Conservation (phyloP, 306 rosid genomes). For the Cucumis hystrix region DNA sequence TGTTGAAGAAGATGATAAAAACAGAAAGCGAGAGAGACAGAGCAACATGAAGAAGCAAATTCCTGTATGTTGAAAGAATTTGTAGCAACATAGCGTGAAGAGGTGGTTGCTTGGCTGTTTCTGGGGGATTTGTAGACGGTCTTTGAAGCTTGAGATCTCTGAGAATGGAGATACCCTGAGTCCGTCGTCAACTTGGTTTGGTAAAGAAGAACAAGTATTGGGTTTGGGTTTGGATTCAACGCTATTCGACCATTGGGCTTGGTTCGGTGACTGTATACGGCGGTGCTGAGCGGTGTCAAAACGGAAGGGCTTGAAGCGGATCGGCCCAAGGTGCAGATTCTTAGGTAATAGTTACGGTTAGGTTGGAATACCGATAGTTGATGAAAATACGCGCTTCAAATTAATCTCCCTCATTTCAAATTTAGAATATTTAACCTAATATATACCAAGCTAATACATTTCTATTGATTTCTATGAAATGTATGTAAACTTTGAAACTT, state of each 20-base stretch:
- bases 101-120: background rate
- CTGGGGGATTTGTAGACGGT: background rate
- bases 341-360: background rate
- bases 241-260: background rate
- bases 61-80: conserved; percentile 35
- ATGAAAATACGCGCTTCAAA: too few relatives aligned
- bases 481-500: too few relatives aligned
- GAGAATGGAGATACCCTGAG: background rate
- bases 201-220: too few relatives aligned
- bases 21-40: conserved; percentile 36
- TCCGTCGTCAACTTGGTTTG: background rate
- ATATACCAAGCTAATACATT: too few relatives aligned
- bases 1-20: conserved; percentile 40
- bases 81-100: conserved; percentile 25
- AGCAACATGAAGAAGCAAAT: conserved; percentile 41
- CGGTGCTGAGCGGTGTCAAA: background rate
- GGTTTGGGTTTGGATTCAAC: background rate
- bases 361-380: too few relatives aligned
- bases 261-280: background rate
- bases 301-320: background rate
- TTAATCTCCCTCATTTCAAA: too few relatives aligned
- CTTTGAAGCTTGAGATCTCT: background rate
- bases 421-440: too few relatives aligned
- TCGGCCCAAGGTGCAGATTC: background rate
- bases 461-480: too few relatives aligned